These are phyloP conservation scores for Fusarium irregulare DNA, from an alignment of 2,329 filamentous ascomycete genomes.

Conservation along the genomic window DNA sequence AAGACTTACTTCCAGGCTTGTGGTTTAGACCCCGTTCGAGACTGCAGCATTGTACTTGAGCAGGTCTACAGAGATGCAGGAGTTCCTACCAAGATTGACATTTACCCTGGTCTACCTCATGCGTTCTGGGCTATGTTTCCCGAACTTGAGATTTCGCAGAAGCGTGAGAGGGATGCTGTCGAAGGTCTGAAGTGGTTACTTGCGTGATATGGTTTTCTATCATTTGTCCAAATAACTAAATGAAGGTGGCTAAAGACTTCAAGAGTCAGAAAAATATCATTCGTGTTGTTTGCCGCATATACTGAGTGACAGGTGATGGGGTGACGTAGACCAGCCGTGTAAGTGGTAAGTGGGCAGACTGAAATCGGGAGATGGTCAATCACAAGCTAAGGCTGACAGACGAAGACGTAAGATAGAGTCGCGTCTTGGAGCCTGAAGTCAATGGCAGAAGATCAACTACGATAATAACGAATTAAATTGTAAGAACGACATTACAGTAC, in stretches of 20 bases:
- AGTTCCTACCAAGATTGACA: slow-evolving; percentile 43
- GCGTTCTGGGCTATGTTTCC: slow-evolving; percentile 47
- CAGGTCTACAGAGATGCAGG: slow-evolving; percentile 46
- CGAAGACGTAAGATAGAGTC: not conserved
- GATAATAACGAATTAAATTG: not conserved
- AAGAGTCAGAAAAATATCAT: not conserved
- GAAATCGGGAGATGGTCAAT: not conserved
- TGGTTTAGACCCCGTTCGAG: slow-evolving; percentile 47
- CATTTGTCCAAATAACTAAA: not conserved
- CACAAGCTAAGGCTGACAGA: not conserved
- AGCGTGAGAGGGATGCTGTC: slow-evolving; percentile 37
- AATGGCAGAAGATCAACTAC: slow-evolving; percentile 2
- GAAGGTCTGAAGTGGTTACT: slow-evolving; percentile 45
- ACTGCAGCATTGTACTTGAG: slow-evolving; percentile 47
- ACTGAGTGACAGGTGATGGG: not conserved
- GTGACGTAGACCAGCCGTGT: slow-evolving; percentile 37
- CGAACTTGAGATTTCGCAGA: slow-evolving; percentile 34
- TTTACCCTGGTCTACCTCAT: slow-evolving; percentile 49
- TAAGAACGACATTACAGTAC: slow-evolving; percentile 3
- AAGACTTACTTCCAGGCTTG: slow-evolving; percentile 51
- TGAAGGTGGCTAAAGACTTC: no score
- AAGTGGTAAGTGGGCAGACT: slow-evolving; percentile 35
- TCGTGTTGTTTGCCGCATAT: slow-evolving; percentile 1
- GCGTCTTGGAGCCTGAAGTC: not conserved
- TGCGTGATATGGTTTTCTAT: not conserved